These are phyloP conservation scores for Dichomitus squalens DNA, from an alignment of 1,284 basidiomycete species.

Conservation along the genomic window DNA sequence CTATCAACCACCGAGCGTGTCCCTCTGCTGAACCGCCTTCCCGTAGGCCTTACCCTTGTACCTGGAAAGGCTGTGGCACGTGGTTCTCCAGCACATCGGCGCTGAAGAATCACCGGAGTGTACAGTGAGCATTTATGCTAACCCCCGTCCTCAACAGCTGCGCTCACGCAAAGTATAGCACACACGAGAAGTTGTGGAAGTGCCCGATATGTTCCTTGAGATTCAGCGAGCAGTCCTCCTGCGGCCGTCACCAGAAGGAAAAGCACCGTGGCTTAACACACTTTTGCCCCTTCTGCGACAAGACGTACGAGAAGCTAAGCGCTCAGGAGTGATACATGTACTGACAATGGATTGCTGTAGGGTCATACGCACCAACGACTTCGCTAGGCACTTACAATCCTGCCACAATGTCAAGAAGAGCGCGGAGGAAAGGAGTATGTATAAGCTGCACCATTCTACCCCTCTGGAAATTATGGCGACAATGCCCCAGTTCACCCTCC, in stretches of 20 bases:
- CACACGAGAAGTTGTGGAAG: constrained; percentile 49
- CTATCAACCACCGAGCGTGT: background rate
- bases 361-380: constrained; percentile 14
- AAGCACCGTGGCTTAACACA: constrained; percentile 12
- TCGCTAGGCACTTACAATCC: constrained; percentile 10
- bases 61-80: background rate
- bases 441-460: background rate
- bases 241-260: constrained; percentile 29
- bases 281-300: constrained; percentile 16
- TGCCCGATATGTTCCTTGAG: constrained; percentile 48
- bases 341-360: constrained; percentile 1
- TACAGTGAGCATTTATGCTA: background rate
- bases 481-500: constrained; percentile 4
- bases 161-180: constrained; percentile 38
- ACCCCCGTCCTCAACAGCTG: background rate
- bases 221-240: constrained; percentile 65
- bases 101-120: constrained; percentile 4
- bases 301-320: background rate
- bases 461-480: background rate
- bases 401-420: background rate
- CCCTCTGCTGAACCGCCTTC: background rate
- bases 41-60: constrained; percentile 6
- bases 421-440: background rate
- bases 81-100: background rate
- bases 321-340: background rate